Percentiles rank a stretch among this genome's conserved stretches.
phyloP scores from a whole-genome alignment of 768 basidiomycete genomes.

The Pulveroboletus sp. region DNA sequence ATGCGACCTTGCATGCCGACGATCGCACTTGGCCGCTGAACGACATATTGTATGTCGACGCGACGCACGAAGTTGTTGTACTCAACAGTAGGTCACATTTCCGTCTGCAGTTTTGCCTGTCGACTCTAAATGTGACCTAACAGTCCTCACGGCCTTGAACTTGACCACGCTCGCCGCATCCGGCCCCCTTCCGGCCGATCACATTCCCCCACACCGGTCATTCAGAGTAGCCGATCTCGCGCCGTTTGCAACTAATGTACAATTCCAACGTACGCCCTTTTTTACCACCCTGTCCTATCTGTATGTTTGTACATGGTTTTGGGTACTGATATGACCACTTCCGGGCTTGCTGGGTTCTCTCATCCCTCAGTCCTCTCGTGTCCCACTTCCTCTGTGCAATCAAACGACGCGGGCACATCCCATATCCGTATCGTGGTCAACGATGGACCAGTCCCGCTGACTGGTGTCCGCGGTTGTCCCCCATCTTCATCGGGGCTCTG shows the following conservation, averaged over 20 bases:
- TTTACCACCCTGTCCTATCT: background rate
- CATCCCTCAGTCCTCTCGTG: conserved; percentile 56
- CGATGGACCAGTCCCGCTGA: conserved; percentile 80
- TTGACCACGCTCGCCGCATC: conserved; percentile 62
- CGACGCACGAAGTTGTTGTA: conserved; percentile 88
- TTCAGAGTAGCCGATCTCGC: conserved; percentile 76
- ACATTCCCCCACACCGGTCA: conserved; percentile 58
- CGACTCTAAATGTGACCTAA: background rate
- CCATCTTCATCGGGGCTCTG: conserved; percentile 63
- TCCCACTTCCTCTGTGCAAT: conserved; percentile 4
- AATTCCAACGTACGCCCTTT: conserved; percentile 69
- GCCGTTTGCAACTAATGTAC: conserved; percentile 85
- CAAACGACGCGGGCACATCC: conserved; percentile 30
- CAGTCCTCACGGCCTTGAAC: conserved; percentile 83
- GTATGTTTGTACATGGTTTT: background rate
- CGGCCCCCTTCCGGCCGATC: conserved; percentile 75
- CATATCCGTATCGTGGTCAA: conserved; percentile 85
- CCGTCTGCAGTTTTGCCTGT: background rate
- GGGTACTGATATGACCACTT: background rate
- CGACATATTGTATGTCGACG: conserved; percentile 78
- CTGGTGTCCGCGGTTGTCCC: conserved; percentile 70
- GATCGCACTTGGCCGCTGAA: conserved; percentile 64
- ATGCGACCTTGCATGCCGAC: conserved; percentile 72
- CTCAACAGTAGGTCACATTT: conserved; percentile 55
- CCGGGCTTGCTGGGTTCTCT: background rate